Percentiles rank a stretch among this genome's conserved stretches.
Evolutionary conservation across 768 basidiomycete genomes (phyloP).

Genomic region (Rhizopogon vulgaris): DNA sequence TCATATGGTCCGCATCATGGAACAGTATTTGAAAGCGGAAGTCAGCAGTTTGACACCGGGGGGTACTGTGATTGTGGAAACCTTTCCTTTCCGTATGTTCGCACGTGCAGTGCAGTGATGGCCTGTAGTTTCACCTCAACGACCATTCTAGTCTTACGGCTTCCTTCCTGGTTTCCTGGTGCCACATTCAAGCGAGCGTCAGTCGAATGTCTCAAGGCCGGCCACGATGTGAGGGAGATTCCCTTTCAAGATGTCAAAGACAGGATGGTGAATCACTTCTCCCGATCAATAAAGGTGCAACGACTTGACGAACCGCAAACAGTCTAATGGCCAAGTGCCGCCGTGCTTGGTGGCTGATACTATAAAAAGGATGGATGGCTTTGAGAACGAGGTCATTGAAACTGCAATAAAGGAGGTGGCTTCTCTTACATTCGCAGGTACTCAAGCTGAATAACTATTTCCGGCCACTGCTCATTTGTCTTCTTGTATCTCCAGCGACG

Average conservation of each 20-base stretch:
- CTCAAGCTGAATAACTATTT: too few species aligned
- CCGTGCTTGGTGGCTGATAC: too few species aligned
- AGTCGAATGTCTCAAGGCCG: neutral
- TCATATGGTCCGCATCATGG: constrained; percentile 4
- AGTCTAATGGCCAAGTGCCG: too few species aligned
- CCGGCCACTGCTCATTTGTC: neutral
- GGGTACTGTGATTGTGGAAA: constrained; percentile 1
- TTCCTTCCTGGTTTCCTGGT: constrained; percentile 33
- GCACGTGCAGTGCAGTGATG: neutral
- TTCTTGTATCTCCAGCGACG: neutral
- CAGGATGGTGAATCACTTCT: constrained; percentile 18
- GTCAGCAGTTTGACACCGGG: neutral
- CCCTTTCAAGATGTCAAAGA: constrained; percentile 21
- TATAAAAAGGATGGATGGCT: too few species aligned
- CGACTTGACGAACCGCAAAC: too few species aligned
- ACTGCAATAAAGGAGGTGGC: constrained; percentile 7
- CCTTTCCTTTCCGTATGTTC: constrained; percentile 11
- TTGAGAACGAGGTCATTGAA: neutral
- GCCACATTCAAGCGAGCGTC: constrained; percentile 30
- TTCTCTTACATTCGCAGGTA: constrained; percentile 8
- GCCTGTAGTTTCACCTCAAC: too few species aligned
- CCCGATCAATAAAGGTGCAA: too few species aligned
- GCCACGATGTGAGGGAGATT: constrained; percentile 5
- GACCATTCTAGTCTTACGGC: neutral
- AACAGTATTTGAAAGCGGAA: constrained; percentile 1